These are phyloP conservation scores for Ophiostoma pallidulum DNA, from an alignment of 2,329 filamentous ascomycete species.

Conservation along the genomic window DNA sequence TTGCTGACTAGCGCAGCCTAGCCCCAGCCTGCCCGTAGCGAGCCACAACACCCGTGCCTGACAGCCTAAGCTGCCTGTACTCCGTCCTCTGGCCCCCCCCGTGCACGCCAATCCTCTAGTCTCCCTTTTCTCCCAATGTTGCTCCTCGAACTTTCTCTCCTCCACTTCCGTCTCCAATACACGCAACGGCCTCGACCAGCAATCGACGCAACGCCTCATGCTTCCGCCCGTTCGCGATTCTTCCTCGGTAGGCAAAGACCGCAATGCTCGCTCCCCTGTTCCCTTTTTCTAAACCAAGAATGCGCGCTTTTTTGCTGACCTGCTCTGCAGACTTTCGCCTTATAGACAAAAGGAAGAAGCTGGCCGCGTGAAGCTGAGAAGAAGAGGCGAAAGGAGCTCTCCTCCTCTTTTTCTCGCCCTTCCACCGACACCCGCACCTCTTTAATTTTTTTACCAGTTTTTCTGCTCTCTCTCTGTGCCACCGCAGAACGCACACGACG, in stretches of 20 bases:
- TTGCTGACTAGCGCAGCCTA: too few relatives aligned
- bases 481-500: too few relatives aligned
- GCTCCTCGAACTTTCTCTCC: neutral
- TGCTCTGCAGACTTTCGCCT: too few relatives aligned
- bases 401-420: too few relatives aligned
- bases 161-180: neutral
- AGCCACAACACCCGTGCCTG: neutral
- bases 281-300: neutral
- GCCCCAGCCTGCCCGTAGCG: too few relatives aligned
- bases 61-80: too few relatives aligned
- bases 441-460: constrained; percentile 1
- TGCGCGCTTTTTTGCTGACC: constrained; percentile 5
- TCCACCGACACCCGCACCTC: neutral
- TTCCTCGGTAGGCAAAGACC: neutral
- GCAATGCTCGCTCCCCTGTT: neutral
- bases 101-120: too few relatives aligned
- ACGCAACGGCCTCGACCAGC: constrained; percentile 4
- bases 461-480: neutral
- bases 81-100: too few relatives aligned
- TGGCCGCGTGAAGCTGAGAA: neutral
- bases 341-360: too few relatives aligned
- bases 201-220: constrained; percentile 6
- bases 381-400: constrained; percentile 6
- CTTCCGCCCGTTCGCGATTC: neutral
- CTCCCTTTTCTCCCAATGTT: neutral